Base-by-base conservation (phyloP, 2,329 filamentous ascomycete genomes). In the Fusarium tjaetaba region DNA sequence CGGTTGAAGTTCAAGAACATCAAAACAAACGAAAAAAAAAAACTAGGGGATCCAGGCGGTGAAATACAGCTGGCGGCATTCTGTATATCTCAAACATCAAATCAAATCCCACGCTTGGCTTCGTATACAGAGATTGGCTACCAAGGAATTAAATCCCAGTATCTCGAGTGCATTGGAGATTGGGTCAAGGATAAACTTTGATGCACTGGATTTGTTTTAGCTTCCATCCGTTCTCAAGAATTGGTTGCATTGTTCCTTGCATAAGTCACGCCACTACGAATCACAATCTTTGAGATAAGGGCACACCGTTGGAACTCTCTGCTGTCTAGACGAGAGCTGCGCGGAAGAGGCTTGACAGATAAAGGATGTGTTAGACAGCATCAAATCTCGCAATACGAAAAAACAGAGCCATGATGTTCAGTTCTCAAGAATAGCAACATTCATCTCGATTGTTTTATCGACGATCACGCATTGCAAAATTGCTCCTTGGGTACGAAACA, bases 401-500 rank as follows among this genome's bases (percentile, higher is more conserved):
- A 64, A 52, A 15, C 6, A 20, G 49, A 24, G 32, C n/a, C n/a
- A 67, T 32, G 10, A 42, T 52, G 24, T 28, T 51, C 61, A 61
- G 70, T 45, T 32, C 49, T 49, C 30, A 42, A 36, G 42, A 59
- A 62, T 52, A 56, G 48, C 42, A 57, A 57, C 64, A 62, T 55
- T 65, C 53, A 71, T 72, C 43, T 65, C 58, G 51, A 62, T 73
- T 74, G 61, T 67, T 65, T 68, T 64, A 72, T 66, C 60, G 65
- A 60, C 53, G 56, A 72, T 72, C 63, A 66, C 61, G 55, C 56
- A 75, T 72, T 72, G 64, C 61, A 72, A 77, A 70, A 75, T 77
- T 76, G 64, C 67, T 59, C 24, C 56, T 62, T 61, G 63, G 67
- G 74, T 68, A 63, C 68, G 74, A 78, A 69, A 72, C 73, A 77